Conservation (phyloP, 129 eudicot genomes). For the Flaveria ramosissima region DNA sequence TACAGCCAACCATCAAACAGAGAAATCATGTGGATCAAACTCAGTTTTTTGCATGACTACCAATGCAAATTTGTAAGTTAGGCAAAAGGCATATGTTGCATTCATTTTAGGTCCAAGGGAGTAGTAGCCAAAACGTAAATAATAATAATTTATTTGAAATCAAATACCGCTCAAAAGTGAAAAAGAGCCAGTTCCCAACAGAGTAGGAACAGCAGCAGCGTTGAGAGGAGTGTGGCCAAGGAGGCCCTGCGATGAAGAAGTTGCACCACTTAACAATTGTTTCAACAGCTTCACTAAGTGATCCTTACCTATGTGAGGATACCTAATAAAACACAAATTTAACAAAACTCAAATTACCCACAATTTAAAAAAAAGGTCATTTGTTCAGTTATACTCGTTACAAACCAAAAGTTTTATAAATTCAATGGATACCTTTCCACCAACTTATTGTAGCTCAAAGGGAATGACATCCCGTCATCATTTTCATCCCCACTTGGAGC, state of each 20-base stretch:
- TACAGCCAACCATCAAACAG: slow-evolving; percentile 11
- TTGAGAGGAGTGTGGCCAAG: slow-evolving; percentile 42
- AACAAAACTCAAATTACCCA: slow-evolving; percentile 20
- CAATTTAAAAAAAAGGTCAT: neutral
- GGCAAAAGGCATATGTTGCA: neutral
- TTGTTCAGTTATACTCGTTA: neutral
- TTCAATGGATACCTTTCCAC: slow-evolving; percentile 64
- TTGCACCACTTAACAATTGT: slow-evolving; percentile 59
- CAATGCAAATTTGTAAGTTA: neutral
- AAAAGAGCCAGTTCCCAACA: slow-evolving; percentile 87
- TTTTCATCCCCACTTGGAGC: slow-evolving; percentile 77
- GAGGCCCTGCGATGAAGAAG: slow-evolving; percentile 45
- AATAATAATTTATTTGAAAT: neutral
- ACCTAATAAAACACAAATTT: slow-evolving; percentile 49
- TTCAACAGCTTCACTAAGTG: slow-evolving; percentile 94
- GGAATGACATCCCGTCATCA: slow-evolving; percentile 89
- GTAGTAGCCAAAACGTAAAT: slow-evolving; percentile 15
- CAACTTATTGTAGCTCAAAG: slow-evolving; percentile 79
- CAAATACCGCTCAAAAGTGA: slow-evolving; percentile 74
- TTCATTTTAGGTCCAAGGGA: slow-evolving; percentile 2
- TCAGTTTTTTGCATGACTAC: neutral
- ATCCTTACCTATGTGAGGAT: slow-evolving; percentile 82
- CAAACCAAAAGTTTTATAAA: neutral
- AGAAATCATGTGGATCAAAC: slow-evolving; percentile 9
- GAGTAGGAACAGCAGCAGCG: slow-evolving; percentile 91